Conservation (phyloP, 2,329 filamentous ascomycete genomes). For the Aspergillus nomiae region DNA sequence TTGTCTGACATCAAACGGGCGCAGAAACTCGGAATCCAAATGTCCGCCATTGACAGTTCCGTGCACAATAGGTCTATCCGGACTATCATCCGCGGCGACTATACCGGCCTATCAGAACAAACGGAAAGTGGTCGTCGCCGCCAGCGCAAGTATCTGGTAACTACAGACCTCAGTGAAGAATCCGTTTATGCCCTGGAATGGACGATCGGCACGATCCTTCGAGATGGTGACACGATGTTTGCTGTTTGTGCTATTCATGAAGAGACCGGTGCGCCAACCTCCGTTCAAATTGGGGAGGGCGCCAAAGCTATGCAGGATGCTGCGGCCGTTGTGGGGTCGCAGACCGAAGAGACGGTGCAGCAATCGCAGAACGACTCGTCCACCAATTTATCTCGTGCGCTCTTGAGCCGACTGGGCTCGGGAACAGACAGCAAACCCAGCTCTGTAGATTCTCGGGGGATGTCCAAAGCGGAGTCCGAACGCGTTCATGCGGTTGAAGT, state of each 20-base stretch:
- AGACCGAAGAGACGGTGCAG: conserved; percentile 57
- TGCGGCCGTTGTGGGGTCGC: conserved; percentile 65
- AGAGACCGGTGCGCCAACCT: conserved; percentile 55
- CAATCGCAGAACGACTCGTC: conserved; percentile 40
- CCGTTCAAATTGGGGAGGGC: conserved; percentile 67
- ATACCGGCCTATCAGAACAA: conserved; percentile 68
- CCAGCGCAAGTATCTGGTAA: conserved; percentile 89
- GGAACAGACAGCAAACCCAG: conserved; percentile 43
- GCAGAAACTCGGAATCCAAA: conserved; percentile 77
- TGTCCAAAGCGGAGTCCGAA: conserved; percentile 71
- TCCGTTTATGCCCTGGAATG: conserved; percentile 94
- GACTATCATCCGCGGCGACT: conserved; percentile 89
- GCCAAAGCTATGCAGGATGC: conserved; percentile 75
- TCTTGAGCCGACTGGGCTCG: conserved; percentile 38
- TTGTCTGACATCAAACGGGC: conserved; percentile 83
- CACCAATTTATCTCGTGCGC: conserved; percentile 31
- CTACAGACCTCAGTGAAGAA: conserved; percentile 91
- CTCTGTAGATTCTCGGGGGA: conserved; percentile 53
- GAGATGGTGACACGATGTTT: conserved; percentile 91
- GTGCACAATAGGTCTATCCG: conserved; percentile 81
- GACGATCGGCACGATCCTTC: conserved; percentile 92
- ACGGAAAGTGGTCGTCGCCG: conserved; percentile 77
- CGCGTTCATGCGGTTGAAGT: conserved; percentile 77
- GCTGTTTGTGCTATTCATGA: conserved; percentile 94
- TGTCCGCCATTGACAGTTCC: conserved; percentile 74